Percentiles rank a stretch among this genome's conserved stretches.
These are phyloP conservation scores for Plasmodium ovale DNA, from an alignment of 169 alveolate genomes.

Conservation along the genomic window DNA sequence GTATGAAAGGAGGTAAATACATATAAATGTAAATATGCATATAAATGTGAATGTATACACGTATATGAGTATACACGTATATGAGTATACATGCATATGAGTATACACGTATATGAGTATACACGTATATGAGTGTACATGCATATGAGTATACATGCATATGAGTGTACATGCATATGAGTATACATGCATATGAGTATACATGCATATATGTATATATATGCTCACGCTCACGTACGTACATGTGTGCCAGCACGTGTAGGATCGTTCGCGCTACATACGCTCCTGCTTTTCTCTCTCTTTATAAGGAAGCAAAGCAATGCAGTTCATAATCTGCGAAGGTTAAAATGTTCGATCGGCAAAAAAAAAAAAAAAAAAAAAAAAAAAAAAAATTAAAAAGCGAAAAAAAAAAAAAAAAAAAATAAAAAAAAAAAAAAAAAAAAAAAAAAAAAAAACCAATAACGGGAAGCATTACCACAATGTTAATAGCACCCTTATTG, in stretches of 20 bases:
- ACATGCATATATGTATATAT: neutral
- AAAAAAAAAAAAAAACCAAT: neutral
- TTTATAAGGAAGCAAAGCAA: neutral
- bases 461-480: neutral
- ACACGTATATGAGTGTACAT: neutral
- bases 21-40: neutral
- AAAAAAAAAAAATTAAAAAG: neutral
- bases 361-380: neutral
- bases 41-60: neutral
- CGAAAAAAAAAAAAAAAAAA: neutral
- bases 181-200: neutral
- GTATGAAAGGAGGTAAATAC: no score
- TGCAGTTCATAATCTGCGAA: neutral
- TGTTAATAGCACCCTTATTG: neutral
- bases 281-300: neutral
- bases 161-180: neutral
- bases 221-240: neutral
- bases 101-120: neutral
- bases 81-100: no score
- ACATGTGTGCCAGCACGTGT: neutral
- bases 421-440: slow-evolving; percentile 7
- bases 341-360: neutral
- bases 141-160: neutral
- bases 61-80: neutral
- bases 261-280: neutral